Conservation (phyloP, 2,329 filamentous ascomycete genomes). For the Lasiodiplodia theobromae region DNA sequence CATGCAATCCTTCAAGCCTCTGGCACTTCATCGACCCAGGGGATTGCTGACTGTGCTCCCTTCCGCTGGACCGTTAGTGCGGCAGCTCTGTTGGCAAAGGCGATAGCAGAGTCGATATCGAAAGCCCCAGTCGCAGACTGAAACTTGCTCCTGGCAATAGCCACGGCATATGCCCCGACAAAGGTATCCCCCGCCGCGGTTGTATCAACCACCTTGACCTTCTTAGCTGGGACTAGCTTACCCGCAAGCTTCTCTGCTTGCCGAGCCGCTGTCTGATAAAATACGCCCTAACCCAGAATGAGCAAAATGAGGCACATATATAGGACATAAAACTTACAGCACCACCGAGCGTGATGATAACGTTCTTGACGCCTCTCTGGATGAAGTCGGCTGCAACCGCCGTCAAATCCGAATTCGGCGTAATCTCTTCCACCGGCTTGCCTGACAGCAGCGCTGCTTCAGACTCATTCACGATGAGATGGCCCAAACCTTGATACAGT, state of each 20-base stretch:
- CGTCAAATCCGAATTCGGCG: conserved; percentile 45
- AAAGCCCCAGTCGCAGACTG: conserved; percentile 43
- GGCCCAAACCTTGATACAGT: conserved; percentile 72
- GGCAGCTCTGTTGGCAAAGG: conserved; percentile 68
- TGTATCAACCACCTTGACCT: conserved; percentile 85
- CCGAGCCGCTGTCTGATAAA: conserved; percentile 53
- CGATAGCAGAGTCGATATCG: conserved; percentile 65
- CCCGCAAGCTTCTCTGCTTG: conserved; percentile 54
- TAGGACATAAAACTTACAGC: conserved; percentile 59
- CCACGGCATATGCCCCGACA: conserved; percentile 84
- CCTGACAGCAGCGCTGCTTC: conserved; percentile 79
- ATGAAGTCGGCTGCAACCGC: conserved; percentile 68
- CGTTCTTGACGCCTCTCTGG: conserved; percentile 71
- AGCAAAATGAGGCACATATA: neutral
- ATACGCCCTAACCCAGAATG: conserved; percentile 46
- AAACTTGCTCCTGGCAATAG: conserved; percentile 59
- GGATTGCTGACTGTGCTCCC: conserved; percentile 72
- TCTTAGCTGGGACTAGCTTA: conserved; percentile 65
- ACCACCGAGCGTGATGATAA: conserved; percentile 84
- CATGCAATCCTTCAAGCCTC: conserved; percentile 30
- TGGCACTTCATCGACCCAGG: conserved; percentile 65
- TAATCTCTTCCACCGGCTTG: conserved; percentile 41
- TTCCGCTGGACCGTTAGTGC: conserved; percentile 70
- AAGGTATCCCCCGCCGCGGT: conserved; percentile 96
- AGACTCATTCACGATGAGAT: conserved; percentile 89